Percentiles rank a stretch among this genome's conserved stretches.
Evolutionary conservation across 2,329 filamentous ascomycete genomes (phyloP).

Genomic region (Pezizomycotina sp.): DNA sequence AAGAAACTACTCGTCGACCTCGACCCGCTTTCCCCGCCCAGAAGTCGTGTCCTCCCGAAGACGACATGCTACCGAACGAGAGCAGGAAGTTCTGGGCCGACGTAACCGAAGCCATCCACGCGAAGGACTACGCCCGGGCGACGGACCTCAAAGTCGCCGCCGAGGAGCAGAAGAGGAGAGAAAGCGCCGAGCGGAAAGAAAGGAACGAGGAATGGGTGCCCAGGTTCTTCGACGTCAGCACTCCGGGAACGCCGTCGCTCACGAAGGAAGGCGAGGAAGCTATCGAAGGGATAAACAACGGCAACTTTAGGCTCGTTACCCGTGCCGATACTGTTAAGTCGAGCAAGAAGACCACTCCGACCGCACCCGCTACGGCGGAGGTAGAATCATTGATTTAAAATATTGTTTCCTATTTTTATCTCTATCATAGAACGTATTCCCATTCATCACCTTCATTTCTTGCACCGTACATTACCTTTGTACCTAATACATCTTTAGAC

Average conservation of each 20-base stretch:
- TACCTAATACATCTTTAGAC: no score
- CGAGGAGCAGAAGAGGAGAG: conserved; percentile 75
- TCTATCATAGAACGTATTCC: no score
- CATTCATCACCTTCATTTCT: no score
- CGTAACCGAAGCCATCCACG: conserved; percentile 70
- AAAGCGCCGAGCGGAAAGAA: conserved; percentile 61
- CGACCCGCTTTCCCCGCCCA: conserved; percentile 61
- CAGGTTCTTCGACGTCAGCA: conserved; percentile 55
- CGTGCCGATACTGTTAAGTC: no score
- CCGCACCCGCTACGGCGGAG: no score
- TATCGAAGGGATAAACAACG: conserved; percentile 12
- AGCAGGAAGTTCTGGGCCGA: conserved; percentile 72
- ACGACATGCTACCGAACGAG: conserved; percentile 74
- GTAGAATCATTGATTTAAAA: no score
- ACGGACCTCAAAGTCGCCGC: conserved; percentile 79
- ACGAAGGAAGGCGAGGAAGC: conserved; percentile 7
- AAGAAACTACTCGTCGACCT: conserved; percentile 63
- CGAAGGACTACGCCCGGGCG: conserved; percentile 69
- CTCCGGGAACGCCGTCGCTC: conserved; percentile 15
- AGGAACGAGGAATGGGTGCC: conserved; percentile 58
- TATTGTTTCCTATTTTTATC: no score
- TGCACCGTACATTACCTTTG: no score
- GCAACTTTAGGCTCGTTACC: no score
- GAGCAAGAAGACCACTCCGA: no score
- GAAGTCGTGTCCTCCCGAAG: conserved; percentile 62